phyloP scores from a whole-genome alignment of 2,329 filamentous ascomycete genomes.

The Cercospora nicotianae region DNA sequence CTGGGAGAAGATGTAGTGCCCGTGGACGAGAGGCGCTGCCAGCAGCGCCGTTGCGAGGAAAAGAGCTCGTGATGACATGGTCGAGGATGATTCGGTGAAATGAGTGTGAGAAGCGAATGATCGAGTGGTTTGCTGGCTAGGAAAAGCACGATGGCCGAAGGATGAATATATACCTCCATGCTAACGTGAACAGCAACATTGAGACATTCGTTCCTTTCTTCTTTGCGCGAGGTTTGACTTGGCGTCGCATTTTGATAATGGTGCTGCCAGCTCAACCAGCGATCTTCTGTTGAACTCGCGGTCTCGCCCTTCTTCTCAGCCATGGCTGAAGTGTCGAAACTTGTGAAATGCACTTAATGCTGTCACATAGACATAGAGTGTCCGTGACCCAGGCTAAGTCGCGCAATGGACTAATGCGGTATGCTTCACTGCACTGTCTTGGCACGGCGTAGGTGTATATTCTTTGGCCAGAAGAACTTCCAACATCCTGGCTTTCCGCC shows the following conservation, averaged over 20 bases:
- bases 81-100: neutral
- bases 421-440: neutral
- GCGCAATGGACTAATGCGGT: neutral
- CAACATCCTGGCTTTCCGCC: too few relatives aligned
- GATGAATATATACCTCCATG: neutral
- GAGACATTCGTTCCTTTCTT: neutral
- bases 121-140: neutral
- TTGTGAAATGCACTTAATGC: neutral
- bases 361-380: neutral
- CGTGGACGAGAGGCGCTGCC: neutral
- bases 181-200: neutral
- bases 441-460: neutral
- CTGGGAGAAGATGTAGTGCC: conserved; percentile 29
- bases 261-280: neutral
- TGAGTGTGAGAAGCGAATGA: neutral
- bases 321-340: neutral
- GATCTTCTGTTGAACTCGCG: neutral
- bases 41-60: neutral
- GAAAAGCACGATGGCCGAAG: neutral
- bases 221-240: neutral
- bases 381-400: neutral
- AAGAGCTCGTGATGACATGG: neutral
- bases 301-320: neutral
- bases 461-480: neutral
- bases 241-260: neutral